These are phyloP conservation scores for Mallotus nudiflorus DNA, from an alignment of 345 rosid species.

Conservation along the genomic window DNA sequence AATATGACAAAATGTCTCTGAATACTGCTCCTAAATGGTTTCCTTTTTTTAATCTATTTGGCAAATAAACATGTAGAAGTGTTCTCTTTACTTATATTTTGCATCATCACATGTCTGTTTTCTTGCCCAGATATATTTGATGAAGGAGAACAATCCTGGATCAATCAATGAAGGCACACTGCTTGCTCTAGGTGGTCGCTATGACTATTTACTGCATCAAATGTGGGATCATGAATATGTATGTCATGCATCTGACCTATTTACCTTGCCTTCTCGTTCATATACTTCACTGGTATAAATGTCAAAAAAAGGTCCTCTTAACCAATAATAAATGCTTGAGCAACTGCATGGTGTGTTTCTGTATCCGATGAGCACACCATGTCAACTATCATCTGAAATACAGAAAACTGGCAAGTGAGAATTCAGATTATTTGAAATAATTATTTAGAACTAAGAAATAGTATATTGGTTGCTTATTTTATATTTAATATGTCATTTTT, in stretches of 20 bases:
- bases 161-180: conserved; percentile 66
- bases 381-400: not conserved
- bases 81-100: not conserved
- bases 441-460: too few relatives aligned
- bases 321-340: not conserved
- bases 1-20: not conserved
- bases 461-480: too few relatives aligned
- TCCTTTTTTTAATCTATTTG: not conserved
- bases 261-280: conserved; percentile 8
- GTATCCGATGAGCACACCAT: not conserved
- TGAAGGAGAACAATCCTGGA: conserved; percentile 66
- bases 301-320: not conserved
- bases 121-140: conserved; percentile 57
- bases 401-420: too few relatives aligned
- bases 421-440: too few relatives aligned
- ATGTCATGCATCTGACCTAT: conserved; percentile 38
- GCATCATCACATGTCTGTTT: not conserved
- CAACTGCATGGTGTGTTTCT: not conserved
- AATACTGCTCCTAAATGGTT: not conserved
- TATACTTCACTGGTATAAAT: not conserved
- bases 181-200: conserved; percentile 96
- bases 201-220: conserved; percentile 78
- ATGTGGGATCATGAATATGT: conserved; percentile 65
- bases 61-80: not conserved
- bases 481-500: too few relatives aligned